Conservation (phyloP, 768 basidiomycete species). For the Gymnopilus dilepis region DNA sequence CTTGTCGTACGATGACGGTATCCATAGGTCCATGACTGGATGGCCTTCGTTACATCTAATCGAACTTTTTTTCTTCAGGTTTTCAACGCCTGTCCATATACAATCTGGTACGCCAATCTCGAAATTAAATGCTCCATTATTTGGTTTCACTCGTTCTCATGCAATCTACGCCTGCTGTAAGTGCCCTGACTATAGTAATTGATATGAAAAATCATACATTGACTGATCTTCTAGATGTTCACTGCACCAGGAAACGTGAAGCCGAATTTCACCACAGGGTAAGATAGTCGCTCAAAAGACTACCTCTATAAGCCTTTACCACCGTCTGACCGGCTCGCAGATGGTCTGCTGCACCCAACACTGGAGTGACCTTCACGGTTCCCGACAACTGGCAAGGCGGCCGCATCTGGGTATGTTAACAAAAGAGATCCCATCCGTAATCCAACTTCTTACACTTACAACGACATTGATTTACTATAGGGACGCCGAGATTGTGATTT, state of each 20-base stretch:
- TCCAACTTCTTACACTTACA: too few relatives aligned
- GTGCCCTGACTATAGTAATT: neutral
- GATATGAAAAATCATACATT: neutral
- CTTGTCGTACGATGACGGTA: too few relatives aligned
- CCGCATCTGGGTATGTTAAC: conserved; percentile 49
- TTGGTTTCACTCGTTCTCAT: neutral
- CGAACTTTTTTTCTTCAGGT: too few relatives aligned
- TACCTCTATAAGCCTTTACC: neutral
- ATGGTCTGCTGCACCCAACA: conserved; percentile 45
- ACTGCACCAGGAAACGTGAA: conserved; percentile 57
- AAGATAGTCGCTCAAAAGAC: conserved; percentile 9
- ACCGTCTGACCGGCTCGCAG: too few relatives aligned
- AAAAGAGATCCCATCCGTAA: neutral
- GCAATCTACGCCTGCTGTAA: conserved; percentile 46
- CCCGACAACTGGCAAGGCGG: conserved; percentile 70
- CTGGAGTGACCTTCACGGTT: conserved; percentile 52
- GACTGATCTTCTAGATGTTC: conserved; percentile 47
- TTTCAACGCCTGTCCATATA: conserved; percentile 67
- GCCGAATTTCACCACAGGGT: conserved; percentile 47
- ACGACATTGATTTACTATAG: conserved; percentile 46
- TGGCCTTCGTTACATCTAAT: too few relatives aligned
- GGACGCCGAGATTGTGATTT: conserved; percentile 67
- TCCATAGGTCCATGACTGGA: too few relatives aligned
- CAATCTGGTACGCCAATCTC: conserved; percentile 67
- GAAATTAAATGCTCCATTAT: too few relatives aligned